These are phyloP conservation scores for Aciculosporium take DNA, from an alignment of 2,329 filamentous ascomycete genomes.

Conservation along the genomic window DNA sequence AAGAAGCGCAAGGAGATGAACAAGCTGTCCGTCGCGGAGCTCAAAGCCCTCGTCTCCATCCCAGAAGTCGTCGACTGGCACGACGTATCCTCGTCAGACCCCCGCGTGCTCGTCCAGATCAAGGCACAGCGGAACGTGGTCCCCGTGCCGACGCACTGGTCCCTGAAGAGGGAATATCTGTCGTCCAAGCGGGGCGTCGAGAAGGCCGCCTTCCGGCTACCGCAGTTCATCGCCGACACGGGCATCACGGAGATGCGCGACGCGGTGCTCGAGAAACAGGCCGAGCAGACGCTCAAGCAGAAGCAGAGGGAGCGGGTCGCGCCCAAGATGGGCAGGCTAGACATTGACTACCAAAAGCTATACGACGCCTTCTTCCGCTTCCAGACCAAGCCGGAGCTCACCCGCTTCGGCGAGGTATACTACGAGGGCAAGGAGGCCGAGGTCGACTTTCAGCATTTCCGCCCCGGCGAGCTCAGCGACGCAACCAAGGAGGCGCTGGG, in stretches of 20 bases:
- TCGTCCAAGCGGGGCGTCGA: constrained; percentile 95
- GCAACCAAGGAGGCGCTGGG: constrained; percentile 83
- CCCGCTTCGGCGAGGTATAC: constrained; percentile 95
- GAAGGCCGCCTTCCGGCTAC: constrained; percentile 82
- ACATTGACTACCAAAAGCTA: constrained; percentile 96
- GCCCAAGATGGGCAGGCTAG: constrained; percentile 90
- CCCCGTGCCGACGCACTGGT: constrained; percentile 88
- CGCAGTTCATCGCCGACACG: constrained; percentile 94
- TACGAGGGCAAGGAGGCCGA: constrained; percentile 98
- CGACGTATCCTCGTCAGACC: constrained; percentile 81
- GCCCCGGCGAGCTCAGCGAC: constrained; percentile 80
- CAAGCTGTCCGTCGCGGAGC: constrained; percentile 85
- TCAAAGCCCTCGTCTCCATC: constrained; percentile 81
- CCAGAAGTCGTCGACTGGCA: constrained; percentile 97
- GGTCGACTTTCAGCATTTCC: constrained; percentile 80
- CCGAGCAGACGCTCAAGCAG: constrained; percentile 80
- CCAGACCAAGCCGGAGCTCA: constrained; percentile 89
- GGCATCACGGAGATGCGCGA: constrained; percentile 98
- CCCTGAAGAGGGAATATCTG: constrained; percentile 88
- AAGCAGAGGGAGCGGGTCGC: constrained; percentile 90
- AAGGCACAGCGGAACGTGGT: constrained; percentile 93
- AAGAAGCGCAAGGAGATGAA: constrained; percentile 87
- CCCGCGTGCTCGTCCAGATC: constrained; percentile 78
- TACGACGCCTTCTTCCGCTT: constrained; percentile 98
- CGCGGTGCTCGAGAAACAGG: constrained; percentile 89